Evolutionary conservation across 2,329 filamentous ascomycete genomes (phyloP).

Genomic region (Calonectria pteridis): DNA sequence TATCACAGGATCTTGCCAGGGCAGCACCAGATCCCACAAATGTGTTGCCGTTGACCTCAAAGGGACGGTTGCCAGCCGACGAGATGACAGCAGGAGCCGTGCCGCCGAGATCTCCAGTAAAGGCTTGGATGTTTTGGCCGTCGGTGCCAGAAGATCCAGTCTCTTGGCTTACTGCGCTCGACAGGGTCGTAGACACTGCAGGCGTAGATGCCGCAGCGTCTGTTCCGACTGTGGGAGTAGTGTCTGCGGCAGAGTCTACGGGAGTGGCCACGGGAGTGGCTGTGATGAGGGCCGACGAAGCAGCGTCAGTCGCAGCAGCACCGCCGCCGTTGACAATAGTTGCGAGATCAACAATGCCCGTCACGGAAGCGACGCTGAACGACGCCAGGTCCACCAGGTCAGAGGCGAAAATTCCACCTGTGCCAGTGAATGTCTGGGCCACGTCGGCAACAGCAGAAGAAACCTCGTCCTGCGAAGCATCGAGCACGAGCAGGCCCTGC

Average conservation of each 20-base stretch:
- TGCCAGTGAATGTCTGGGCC: slow-evolving; percentile 48
- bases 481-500: slow-evolving; percentile 64
- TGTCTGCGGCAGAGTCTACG: neutral
- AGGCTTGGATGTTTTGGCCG: slow-evolving; percentile 57
- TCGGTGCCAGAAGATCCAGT: neutral
- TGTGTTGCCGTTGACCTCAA: slow-evolving; percentile 66
- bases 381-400: slow-evolving; percentile 31
- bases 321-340: slow-evolving; percentile 25
- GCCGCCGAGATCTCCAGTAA: slow-evolving; percentile 59
- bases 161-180: neutral
- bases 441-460: slow-evolving; percentile 58
- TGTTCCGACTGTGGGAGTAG: neutral
- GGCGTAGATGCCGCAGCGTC: slow-evolving; percentile 3
- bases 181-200: neutral
- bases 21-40: slow-evolving; percentile 63
- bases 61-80: slow-evolving; percentile 54
- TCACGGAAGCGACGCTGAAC: slow-evolving; percentile 29
- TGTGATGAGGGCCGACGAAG: neutral
- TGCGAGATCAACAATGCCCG: slow-evolving; percentile 28
- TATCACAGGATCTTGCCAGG: slow-evolving; percentile 61
- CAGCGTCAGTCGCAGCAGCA: slow-evolving; percentile 1
- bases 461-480: slow-evolving; percentile 66
- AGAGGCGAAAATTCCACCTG: slow-evolving; percentile 43
- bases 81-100: slow-evolving; percentile 56
- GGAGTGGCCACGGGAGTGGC: neutral